A percentile compares a stretch with the other conserved stretches of the same genome.
These are phyloP conservation scores for Coffea canephora DNA, from an alignment of 257 asterid species.

Conservation along the genomic window DNA sequence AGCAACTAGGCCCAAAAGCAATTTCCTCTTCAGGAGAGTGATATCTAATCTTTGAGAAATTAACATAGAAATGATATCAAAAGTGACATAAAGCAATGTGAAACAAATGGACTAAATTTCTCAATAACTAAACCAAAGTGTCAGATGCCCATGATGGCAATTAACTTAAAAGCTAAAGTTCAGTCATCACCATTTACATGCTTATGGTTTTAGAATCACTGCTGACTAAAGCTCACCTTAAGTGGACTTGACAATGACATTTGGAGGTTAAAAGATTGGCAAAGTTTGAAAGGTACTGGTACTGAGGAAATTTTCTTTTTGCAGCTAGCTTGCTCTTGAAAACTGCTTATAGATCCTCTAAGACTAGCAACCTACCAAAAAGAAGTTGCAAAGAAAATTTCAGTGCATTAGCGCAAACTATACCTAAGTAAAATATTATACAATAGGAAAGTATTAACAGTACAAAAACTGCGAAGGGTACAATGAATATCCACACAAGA, in stretches of 20 bases:
- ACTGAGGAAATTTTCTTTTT: conserved; percentile 66
- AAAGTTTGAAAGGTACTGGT: conserved; percentile 68
- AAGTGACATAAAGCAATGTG: neutral
- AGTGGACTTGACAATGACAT: conserved; percentile 81
- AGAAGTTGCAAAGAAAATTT: conserved; percentile 17
- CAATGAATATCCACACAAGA: neutral
- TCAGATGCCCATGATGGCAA: neutral
- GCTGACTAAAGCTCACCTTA: conserved; percentile 46
- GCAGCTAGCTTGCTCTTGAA: conserved; percentile 97
- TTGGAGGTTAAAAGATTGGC: conserved; percentile 70
- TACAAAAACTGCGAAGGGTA: neutral
- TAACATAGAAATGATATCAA: neutral
- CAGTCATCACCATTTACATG: neutral
- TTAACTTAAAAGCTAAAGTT: neutral
- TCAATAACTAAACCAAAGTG: neutral
- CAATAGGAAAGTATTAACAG: neutral
- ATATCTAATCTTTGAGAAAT: conserved; percentile 58
- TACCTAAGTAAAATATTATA: neutral
- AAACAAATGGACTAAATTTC: neutral
- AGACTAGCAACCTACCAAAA: conserved; percentile 79
- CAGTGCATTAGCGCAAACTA: neutral
- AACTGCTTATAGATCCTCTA: conserved; percentile 91
- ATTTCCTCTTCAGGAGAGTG: conserved; percentile 97
- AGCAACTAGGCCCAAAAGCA: conserved; percentile 93
- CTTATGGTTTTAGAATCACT: neutral